Base-by-base conservation (phyloP, 2,329 filamentous ascomycete genomes). In the Aureobasidium pullulans region DNA sequence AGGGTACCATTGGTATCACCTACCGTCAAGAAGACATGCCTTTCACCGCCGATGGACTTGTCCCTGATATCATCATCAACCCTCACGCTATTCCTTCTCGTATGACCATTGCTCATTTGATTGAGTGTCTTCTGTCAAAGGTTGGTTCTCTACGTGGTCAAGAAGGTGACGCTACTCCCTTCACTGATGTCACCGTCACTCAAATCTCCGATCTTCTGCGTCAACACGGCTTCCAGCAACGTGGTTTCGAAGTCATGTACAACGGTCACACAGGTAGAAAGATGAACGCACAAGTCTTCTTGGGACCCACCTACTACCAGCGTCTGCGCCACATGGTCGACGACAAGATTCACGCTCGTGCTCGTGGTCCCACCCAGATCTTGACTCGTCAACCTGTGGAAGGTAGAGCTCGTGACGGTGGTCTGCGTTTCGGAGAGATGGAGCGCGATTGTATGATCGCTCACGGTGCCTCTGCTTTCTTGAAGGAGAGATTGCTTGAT, bases 371-470 rank as follows among this genome's bases (percentile, higher is more conserved):
- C 0, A 89, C 96, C 23, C 94, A 99, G 76, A 99, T 99, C 70
- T 84, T 99, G 77, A 99, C 94, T 2, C 83, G 95, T 60, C 94
- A 99, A 75, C 94, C 94, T 16, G 94, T 99, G 13, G 94, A 99
- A 77, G 94, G 94, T 88, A 89, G 95, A 84, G 94, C 94, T 3
- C 82, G 95, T 76, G 95, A 99, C 72, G 94, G 94, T 82, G 94
- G 94, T 80, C 83, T 99, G 46, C 93, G 95, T 72, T 99, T 99
- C 84, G 94, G 94, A 86, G 94, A 99, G 81, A 99, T 99, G 94
- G 95, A 99, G 77, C 93, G 95, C 79, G 95, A 99, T 84, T 99
- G 94, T 74, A 99, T 99, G 94, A 99, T 99, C 79, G 91, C 95
- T n/a, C 95, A 99, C 73, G 94, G 94, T 72, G 94, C 95, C 3